These are phyloP conservation scores for Plectosphaerella sp. DNA, from an alignment of 2,329 filamentous ascomycete species.

Conservation along the genomic window DNA sequence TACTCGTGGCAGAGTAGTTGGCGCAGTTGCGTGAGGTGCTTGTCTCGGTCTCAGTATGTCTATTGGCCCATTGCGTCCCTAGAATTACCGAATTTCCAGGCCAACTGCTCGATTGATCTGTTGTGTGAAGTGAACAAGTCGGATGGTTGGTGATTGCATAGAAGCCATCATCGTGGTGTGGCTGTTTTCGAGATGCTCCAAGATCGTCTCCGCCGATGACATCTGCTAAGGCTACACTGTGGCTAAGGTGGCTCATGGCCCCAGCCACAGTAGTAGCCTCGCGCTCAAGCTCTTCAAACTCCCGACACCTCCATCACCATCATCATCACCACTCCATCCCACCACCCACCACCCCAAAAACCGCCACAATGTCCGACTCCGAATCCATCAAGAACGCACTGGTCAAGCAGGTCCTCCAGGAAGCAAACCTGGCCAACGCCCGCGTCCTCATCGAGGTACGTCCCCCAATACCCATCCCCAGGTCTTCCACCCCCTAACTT, in stretches of 20 bases:
- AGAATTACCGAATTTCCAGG: too few species aligned
- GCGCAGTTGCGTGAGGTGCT: too few species aligned
- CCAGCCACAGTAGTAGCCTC: background rate
- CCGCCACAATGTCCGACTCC: constrained; percentile 47
- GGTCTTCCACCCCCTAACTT: too few species aligned
- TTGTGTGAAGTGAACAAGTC: too few species aligned
- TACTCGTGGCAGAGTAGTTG: too few species aligned
- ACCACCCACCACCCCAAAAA: constrained; percentile 8
- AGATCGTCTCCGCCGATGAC: too few species aligned
- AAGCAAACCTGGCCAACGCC: constrained; percentile 65
- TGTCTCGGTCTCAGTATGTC: too few species aligned
- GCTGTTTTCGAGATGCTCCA: background rate
- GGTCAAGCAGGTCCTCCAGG: constrained; percentile 59
- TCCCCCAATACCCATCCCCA: background rate
- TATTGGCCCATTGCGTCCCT: too few species aligned
- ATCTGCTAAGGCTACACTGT: too few species aligned
- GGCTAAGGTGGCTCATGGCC: background rate
- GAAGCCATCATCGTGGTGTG: background rate
- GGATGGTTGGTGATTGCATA: too few species aligned
- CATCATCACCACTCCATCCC: background rate
- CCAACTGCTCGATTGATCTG: too few species aligned
- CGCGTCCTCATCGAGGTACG: constrained; percentile 65
- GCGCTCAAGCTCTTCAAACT: constrained; percentile 3
- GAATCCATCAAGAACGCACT: constrained; percentile 55
- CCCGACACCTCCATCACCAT: background rate